A percentile compares a stretch with the other conserved stretches of the same genome.
Evolutionary conservation across 108 stramenopile species (phyloP).

Genomic region (Pseudonitzschia delicatissima): DNA sequence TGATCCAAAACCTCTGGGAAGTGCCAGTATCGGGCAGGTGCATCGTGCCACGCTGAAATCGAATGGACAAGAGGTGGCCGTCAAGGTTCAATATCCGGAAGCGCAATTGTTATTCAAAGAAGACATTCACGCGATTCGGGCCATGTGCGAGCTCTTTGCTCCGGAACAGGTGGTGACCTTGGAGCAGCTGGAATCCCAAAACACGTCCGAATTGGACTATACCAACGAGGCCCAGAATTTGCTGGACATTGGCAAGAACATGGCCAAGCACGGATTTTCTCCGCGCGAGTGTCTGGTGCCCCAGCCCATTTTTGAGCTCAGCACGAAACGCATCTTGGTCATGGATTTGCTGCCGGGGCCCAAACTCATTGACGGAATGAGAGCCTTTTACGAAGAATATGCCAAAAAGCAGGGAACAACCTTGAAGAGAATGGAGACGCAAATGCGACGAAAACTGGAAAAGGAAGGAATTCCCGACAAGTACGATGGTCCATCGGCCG

Average conservation of each 20-base stretch:
- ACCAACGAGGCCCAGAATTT: slow-evolving; percentile 72
- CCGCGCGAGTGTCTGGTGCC: slow-evolving; percentile 63
- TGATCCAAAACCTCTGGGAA: slow-evolving; percentile 90
- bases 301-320: slow-evolving; percentile 45
- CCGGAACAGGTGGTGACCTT: slow-evolving; percentile 61
- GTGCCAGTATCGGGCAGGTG: slow-evolving; percentile 97
- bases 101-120: slow-evolving; percentile 75
- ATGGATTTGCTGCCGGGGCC: slow-evolving; percentile 82
- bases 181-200: slow-evolving; percentile 46
- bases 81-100: slow-evolving; percentile 94
- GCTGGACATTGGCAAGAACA: slow-evolving; percentile 47
- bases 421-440: slow-evolving; percentile 27
- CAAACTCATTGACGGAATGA: slow-evolving; percentile 52
- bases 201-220: slow-evolving; percentile 70
- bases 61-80: slow-evolving; percentile 62
- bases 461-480: slow-evolving; percentile 38
- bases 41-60: slow-evolving; percentile 76
- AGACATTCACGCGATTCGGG: slow-evolving; percentile 77
- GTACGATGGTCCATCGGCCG: slow-evolving; percentile 37
- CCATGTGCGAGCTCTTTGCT: slow-evolving; percentile 53
- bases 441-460: slow-evolving; percentile 25
- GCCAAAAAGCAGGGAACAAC: slow-evolving; percentile 31
- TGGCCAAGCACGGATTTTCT: slow-evolving; percentile 48
- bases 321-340: slow-evolving; percentile 64
- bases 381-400: slow-evolving; percentile 22